Percentiles rank a stretch among this genome's conserved stretches.
Evolutionary conservation across 2,329 filamentous ascomycete genomes (phyloP).

Genomic region (Ceratocystiopsis sp.): DNA sequence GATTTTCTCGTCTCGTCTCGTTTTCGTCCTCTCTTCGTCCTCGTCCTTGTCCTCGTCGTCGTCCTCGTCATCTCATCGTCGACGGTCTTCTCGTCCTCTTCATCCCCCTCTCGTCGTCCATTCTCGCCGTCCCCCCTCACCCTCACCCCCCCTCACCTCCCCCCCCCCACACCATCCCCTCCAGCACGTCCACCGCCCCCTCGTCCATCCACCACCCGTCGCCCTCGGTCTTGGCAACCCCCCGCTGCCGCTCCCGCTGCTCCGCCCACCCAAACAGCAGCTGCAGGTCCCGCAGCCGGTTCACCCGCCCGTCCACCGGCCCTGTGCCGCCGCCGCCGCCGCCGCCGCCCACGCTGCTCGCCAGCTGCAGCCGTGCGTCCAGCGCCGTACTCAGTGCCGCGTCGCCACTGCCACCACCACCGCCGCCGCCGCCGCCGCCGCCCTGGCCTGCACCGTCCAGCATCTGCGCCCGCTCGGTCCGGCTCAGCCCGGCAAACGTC

Average conservation of each 20-base stretch:
- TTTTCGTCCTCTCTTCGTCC: neutral
- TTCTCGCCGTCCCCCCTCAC: neutral
- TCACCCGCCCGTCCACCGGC: too few relatives aligned
- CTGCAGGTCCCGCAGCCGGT: constrained; percentile 29
- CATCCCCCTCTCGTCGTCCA: too few relatives aligned
- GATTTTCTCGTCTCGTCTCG: neutral
- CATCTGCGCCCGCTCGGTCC: constrained; percentile 49
- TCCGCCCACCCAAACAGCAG: constrained; percentile 41
- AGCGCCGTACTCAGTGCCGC: constrained; percentile 30
- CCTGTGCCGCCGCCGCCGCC: constrained; percentile 13
- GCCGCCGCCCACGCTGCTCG: constrained; percentile 27
- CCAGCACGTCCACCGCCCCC: constrained; percentile 35
- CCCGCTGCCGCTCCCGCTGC: constrained; percentile 17
- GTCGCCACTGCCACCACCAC: constrained; percentile 26
- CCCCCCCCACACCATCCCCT: constrained; percentile 36
- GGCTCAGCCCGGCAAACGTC: constrained; percentile 34
- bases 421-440: neutral
- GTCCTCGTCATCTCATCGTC: too few relatives aligned
- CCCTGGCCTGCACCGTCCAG: constrained; percentile 20
- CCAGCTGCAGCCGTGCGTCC: constrained; percentile 55
- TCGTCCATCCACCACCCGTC: constrained; percentile 36
- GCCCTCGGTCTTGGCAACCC: constrained; percentile 5
- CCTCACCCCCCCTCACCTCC: constrained; percentile 15
- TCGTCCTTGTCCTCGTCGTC: neutral
- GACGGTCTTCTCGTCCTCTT: neutral